Conservation (phyloP, 2,329 filamentous ascomycete genomes). For the Phaeosphaeria sp. region DNA sequence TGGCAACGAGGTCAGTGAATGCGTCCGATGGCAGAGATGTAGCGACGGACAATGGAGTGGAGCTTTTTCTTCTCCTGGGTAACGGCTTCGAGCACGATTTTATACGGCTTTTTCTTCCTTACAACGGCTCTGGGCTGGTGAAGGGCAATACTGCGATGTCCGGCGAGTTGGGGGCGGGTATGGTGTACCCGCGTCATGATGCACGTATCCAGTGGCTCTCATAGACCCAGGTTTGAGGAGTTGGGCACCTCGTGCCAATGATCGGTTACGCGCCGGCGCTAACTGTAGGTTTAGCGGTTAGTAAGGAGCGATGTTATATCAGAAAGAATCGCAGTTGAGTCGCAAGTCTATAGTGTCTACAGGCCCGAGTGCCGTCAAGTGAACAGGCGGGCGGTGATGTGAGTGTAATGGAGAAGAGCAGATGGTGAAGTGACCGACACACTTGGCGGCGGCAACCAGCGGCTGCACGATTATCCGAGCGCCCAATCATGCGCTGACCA, state of each 20-base stretch:
- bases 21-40: conserved; percentile 6
- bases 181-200: conserved; percentile 38
- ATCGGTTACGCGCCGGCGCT: conserved; percentile 5
- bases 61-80: conserved; percentile 67
- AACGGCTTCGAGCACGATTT: conserved; percentile 64
- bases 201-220: conserved; percentile 11
- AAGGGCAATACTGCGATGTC: conserved; percentile 21
- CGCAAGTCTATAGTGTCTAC: conserved; percentile 26
- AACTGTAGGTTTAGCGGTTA: conserved; percentile 22
- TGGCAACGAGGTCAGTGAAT: conserved; percentile 48
- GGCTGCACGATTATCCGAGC: conserved; percentile 21
- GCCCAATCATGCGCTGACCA: conserved; percentile 14
- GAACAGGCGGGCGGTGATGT: conserved; percentile 25
- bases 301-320: conserved; percentile 18
- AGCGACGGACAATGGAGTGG: conserved; percentile 54
- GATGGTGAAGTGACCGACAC: conserved; percentile 5
- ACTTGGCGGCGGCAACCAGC: conserved; percentile 8
- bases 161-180: conserved; percentile 26
- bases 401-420: conserved; percentile 9
- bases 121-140: conserved; percentile 30
- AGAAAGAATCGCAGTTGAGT: conserved; percentile 13
- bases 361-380: conserved; percentile 24
- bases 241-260: conserved; percentile 3
- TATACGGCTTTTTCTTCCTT: conserved; percentile 57
- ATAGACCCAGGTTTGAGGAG: conserved; percentile 16